Evolutionary conservation across 2,329 filamentous ascomycete genomes (phyloP), one percentile per base, ranked within the genome.

Genomic region (Colletotrichum eremochloae): DNA sequence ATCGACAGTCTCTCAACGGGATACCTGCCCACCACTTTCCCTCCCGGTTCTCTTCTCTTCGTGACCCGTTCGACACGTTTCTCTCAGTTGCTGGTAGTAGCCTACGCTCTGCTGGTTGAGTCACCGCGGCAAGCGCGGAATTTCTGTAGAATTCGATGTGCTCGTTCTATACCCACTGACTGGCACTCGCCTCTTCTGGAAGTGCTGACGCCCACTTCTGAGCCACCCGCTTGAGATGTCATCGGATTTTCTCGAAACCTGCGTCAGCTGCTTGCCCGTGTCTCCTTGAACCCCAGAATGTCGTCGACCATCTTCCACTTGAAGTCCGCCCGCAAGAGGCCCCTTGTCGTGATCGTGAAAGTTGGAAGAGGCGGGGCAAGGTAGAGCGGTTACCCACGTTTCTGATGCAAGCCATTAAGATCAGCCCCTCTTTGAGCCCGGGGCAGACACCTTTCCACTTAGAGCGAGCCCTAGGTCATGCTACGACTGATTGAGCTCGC

Each of bases 401-500:
- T 69, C 65, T 72, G 69, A 72, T 65, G 66, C 69, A 72, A 72
- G 69, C 69, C 69, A 72, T 72, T 56, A 69, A 69, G 36, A n/a
- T 31, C 38, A 40, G 66, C 65, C 69, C 69, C 66, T 69, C 60
- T 36, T 24, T 42, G 33, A 55, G 48, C 42, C 64, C 38, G 56
- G 63, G 63, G 62, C 56, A 38, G 36, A 53, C 42, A 44, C 29
- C 58, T 40, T 14, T 36, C 53, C 53, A 56, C 11, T 42, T 40
- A 20, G 58, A 60, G 68, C 60, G 58, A 63, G 58, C 60, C 36
- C 52, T 64, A 42, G 66, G 48, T 31, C 48, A 55, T 62, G 53
- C n/a, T 24, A 36, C 57, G 36, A 55, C 48, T 48, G 63, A 66
- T 67, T 29, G 38, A 33, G 63, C 46, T 48, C 58, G 36, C 40